Conservation (phyloP, 257 asterid species). For the Forsythia suspensa region DNA sequence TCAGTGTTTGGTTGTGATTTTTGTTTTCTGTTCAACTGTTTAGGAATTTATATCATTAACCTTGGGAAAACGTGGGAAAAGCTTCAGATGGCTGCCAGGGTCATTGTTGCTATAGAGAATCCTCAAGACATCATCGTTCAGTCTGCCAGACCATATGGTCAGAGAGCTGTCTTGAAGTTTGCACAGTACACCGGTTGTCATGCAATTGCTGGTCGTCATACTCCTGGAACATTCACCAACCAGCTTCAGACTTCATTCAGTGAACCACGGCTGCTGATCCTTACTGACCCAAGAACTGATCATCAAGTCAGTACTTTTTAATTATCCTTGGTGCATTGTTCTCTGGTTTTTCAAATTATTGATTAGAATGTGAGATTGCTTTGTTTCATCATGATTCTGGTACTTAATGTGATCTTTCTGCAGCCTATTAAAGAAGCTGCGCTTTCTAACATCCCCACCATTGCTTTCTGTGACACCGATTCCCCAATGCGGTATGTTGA, state of each 20-base stretch:
- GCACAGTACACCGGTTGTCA: slow-evolving; percentile 39
- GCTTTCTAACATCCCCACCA: slow-evolving; percentile 38
- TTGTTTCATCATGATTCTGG: neutral
- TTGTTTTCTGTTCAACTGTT: neutral
- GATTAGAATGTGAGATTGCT: too few relatives aligned
- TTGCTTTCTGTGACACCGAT: slow-evolving; percentile 46
- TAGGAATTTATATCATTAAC: slow-evolving; percentile 43
- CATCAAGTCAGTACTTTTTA: slow-evolving; percentile 29
- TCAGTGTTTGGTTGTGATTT: neutral
- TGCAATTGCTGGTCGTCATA: slow-evolving; percentile 43
- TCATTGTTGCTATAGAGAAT: slow-evolving; percentile 44
- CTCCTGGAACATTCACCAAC: slow-evolving; percentile 46
- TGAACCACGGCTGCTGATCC: slow-evolving; percentile 45
- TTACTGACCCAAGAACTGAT: slow-evolving; percentile 46
- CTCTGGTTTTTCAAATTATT: neutral
- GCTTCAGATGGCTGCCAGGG: slow-evolving; percentile 43
- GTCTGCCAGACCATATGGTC: slow-evolving; percentile 50
- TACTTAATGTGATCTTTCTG: neutral
- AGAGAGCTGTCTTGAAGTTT: slow-evolving; percentile 45
- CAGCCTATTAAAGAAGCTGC: slow-evolving; percentile 49
- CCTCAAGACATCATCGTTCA: slow-evolving; percentile 47
- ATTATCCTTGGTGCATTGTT: neutral
- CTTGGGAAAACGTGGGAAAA: slow-evolving; percentile 44
- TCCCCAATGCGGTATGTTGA: slow-evolving; percentile 43
- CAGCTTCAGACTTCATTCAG: slow-evolving; percentile 46